Conservation (phyloP, 75 land plant genomes). For the Cupressus sempervirens region DNA sequence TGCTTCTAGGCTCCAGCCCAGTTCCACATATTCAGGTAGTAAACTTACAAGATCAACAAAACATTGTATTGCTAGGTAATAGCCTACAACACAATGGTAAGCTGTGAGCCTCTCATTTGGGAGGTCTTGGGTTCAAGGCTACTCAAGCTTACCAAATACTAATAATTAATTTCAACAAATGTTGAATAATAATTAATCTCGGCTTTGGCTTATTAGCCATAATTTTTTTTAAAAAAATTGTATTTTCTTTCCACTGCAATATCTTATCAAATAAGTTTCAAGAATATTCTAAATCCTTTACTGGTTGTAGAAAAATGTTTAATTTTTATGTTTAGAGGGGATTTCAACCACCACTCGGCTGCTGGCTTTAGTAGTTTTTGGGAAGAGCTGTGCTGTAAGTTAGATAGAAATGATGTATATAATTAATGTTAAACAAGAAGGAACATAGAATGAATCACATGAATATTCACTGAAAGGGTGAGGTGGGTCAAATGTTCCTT, state of each 20-base stretch:
- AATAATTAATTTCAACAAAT: too few relatives aligned
- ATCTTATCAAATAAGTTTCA: not conserved
- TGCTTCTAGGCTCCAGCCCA: slow-evolving; percentile 93
- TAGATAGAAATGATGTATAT: not conserved
- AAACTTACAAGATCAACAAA: not conserved
- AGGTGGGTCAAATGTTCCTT: not conserved
- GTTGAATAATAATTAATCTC: too few relatives aligned
- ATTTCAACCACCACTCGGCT: too few relatives aligned
- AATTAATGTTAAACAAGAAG: not conserved
- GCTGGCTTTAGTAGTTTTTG: too few relatives aligned
- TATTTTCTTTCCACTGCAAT: not conserved
- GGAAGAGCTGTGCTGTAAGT: too few relatives aligned
- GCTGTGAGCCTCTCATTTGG: too few relatives aligned
- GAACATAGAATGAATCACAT: not conserved
- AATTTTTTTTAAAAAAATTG: too few relatives aligned
- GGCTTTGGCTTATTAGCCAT: too few relatives aligned
- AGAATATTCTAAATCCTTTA: not conserved
- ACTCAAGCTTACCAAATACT: too few relatives aligned
- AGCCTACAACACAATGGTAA: too few relatives aligned
- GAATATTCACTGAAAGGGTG: not conserved
- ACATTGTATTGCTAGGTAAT: too few relatives aligned
- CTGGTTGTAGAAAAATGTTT: not conserved
- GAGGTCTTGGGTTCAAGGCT: too few relatives aligned
- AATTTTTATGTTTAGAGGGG: not conserved
- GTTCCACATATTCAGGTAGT: slow-evolving; percentile 85